Evolutionary conservation across 23 red algal species (phyloP), one percentile per base, ranked within the genome.

Genomic region (Agarophyton chilense): DNA sequence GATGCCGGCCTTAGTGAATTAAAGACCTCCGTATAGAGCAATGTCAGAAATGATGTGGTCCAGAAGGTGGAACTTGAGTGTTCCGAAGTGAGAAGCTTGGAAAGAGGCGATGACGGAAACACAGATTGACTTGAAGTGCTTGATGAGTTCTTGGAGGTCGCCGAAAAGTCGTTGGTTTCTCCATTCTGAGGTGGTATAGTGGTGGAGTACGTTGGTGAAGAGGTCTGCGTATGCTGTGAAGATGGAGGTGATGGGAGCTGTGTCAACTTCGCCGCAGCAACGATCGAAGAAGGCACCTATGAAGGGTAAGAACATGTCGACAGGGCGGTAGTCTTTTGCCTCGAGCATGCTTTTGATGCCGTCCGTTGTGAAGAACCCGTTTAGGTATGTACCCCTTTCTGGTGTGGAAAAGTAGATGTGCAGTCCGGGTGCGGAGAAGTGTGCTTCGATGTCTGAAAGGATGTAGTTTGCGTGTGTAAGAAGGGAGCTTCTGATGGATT

Each of bases 391-490:
- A 18, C 34, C 52, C 12, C 12, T 64, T 11, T 83, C 55, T 0
- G 79, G 40, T 10, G 31, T 83, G 55, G 55, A 83, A 33, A 83
- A 83, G 10, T 83, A 35, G 25, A 74, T 57, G 31, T 73, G 45
- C 11, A 83, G 79, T 10, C 52, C 42, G 21, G 42, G 39, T 9
- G 44, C 53, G 14, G 52, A 13, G 14, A 39, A 55, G 0, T 22
- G 0, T 16, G 19, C 0, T 50, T 61, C 52, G 0, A 83, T 65
- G 39, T 26, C 52, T 2, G 51, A n/a, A 0, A 78, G 31, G 51
- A 78, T 7, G 73, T 18, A 25, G 73, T 78, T 78, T 18, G 51
- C 22, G 44, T 43, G 29, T 2, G 3, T 54, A 4, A 53, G 73
- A 22, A 78, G 2, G 22, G 28, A 43, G 9, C 5, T 52, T 35